Base-by-base conservation (phyloP, 1,284 basidiomycete species). In the Trametes polyzona region DNA sequence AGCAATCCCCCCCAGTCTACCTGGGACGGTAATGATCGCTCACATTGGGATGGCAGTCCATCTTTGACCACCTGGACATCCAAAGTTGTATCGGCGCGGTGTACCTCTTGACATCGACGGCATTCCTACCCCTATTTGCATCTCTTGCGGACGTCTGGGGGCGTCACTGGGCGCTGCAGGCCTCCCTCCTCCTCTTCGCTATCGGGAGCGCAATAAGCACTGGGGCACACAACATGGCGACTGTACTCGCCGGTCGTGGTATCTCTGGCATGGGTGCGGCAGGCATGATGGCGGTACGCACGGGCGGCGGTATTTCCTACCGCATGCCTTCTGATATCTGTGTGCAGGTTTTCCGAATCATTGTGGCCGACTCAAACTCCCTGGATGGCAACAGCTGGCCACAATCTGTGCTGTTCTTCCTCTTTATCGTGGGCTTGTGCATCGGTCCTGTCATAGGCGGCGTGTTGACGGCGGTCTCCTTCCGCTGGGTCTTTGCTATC, bases 401-500 rank as follows among this genome's bases (percentile, higher is more conserved):
- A 56, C 73, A 74, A 42, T 65, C 74, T 7, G 63, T 75, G 47
- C 32, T 80, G 21, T 78, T 80, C 58, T 37, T 79, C 3, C 71
- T 82, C 2, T 83, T 79, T 65, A 50, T 73, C 0, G 55, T 80
- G 29, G 80, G 81, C 0, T 82, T 71, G 54, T 73, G 68, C 41
- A 51, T 77, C 4, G 81, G 81, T 0, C 81, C 81, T 0, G 65
- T 76, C 43, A 76, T 81, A 43, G 81, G 81, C 4, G 82, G 81
- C 4, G 72, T 60, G 23, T 64, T 83, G 6, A 67, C 75, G 4
- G 62, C 62, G 2, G 65, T 75, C 7, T 76, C 69, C 43, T 83
- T 79, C 65, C 74, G 81, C 27, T 83, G 80, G 80, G 75, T 83
- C 14, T 83, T 82, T 55, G 81, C 76, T 2, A 83, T 83, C 71